Evolutionary conservation across 805 yeast species (phyloP).

Genomic region (Metschnikowia arizonensis): DNA sequence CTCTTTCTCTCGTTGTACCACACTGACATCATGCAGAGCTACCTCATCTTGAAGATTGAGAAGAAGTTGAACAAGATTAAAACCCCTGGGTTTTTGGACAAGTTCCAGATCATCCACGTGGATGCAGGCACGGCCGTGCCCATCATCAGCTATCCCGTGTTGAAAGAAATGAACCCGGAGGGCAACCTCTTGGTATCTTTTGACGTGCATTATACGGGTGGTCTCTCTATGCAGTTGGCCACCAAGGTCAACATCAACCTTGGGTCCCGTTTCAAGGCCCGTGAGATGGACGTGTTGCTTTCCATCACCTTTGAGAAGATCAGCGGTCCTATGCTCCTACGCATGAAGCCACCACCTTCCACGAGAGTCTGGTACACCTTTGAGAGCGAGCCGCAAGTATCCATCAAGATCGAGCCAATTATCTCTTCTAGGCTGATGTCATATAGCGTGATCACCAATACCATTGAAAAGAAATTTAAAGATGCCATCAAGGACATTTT

Average conservation of each 20-base stretch:
- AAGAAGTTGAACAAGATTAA: conserved; percentile 75
- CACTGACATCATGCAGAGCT: conserved; percentile 61
- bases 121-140: conserved; percentile 82
- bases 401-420: conserved; percentile 81
- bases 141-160: conserved; percentile 63
- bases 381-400: conserved; percentile 70
- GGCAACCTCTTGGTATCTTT: conserved; percentile 66
- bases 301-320: conserved; percentile 64
- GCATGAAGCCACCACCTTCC: conserved; percentile 86
- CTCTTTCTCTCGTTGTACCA: conserved; percentile 71
- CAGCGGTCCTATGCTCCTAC: conserved; percentile 67
- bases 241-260: conserved; percentile 75
- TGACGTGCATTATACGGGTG: conserved; percentile 68
- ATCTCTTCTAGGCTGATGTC: conserved; percentile 80
- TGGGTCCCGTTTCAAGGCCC: conserved; percentile 68
- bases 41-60: conserved; percentile 55
- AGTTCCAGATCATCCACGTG: conserved; percentile 67
- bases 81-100: conserved; percentile 84
- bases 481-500: conserved; percentile 76
- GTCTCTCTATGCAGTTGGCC: conserved; percentile 68
- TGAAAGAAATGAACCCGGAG: conserved; percentile 69
- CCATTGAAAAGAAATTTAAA: conserved; percentile 70
- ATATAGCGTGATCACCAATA: conserved; percentile 72
- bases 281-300: conserved; percentile 72
- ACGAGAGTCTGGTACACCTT: conserved; percentile 89